Conservation (phyloP, 2,329 filamentous ascomycete genomes). For the Triangularia setosa region DNA sequence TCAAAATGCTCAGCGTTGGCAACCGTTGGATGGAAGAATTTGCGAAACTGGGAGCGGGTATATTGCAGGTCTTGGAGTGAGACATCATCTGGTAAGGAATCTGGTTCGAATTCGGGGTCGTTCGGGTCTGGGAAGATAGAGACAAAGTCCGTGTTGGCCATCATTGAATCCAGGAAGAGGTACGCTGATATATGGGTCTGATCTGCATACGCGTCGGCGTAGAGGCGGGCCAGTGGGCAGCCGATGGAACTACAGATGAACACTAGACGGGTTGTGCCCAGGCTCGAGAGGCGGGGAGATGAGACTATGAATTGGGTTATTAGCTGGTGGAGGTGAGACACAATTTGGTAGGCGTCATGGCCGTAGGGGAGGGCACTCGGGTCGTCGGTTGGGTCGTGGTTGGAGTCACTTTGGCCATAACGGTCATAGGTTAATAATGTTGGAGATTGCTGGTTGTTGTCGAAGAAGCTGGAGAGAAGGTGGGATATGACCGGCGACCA, state of each 20-base stretch:
- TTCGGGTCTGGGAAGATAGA: constrained; percentile 55
- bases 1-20: constrained; percentile 48
- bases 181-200: constrained; percentile 38
- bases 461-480: constrained; percentile 10
- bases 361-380: constrained; percentile 35
- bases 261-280: constrained; percentile 30
- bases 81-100: constrained; percentile 38
- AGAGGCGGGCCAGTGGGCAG: constrained; percentile 49
- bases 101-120: constrained; percentile 39
- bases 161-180: constrained; percentile 53
- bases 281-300: constrained; percentile 26
- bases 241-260: constrained; percentile 52
- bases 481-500: constrained; percentile 21
- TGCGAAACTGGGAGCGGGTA: constrained; percentile 33
- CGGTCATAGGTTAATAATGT: constrained; percentile 54
- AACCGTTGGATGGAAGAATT: constrained; percentile 46
- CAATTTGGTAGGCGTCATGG: constrained; percentile 44
- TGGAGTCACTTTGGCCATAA: constrained; percentile 49
- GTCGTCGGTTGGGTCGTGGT: constrained; percentile 46
- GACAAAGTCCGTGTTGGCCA: constrained; percentile 54
- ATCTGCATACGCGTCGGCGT: constrained; percentile 43
- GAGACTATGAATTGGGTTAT: constrained; percentile 35
- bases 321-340: constrained; percentile 43
- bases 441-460: constrained; percentile 25
- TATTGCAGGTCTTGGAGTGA: constrained; percentile 33